Evolutionary conservation across 2,329 filamentous ascomycete species (phyloP), one percentile per base, ranked within the genome.

Genomic region (Metarhizium robertsii): DNA sequence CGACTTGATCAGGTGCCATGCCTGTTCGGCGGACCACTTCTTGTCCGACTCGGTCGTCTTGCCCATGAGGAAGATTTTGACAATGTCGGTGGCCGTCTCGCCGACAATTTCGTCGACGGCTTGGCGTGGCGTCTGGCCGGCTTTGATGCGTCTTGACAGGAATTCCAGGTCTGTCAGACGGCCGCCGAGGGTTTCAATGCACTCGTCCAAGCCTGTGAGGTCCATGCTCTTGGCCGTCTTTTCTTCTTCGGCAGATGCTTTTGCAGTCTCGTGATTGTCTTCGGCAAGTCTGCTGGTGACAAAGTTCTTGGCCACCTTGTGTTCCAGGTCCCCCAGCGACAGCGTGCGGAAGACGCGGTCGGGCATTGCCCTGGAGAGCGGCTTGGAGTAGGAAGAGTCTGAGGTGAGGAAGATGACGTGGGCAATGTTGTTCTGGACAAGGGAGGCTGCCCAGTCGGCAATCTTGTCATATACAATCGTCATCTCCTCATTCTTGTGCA

Each of bases 161-260:
- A 94, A 95, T 67, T 97, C 92, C 20, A 99, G 84, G 66, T 99
- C 94, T 0, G 91, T 96, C n/a, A 99, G 79, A 3, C 94, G 88
- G 2, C 94, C 94, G 25, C 94, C 94, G 1, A 99, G 79, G 0
- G 85, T 80, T 32, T 85, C 80, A 60, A 97, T 95, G 62, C 88
- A 92, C 32, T 79, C 79, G 64, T 96, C 91, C 2, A 99, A 79
- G 59, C 92, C 88, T 1, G 71, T 69, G 6, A 94, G 75, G 59
- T 91, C 69, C 42, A 53, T 32, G 3, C 69, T 67, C 2, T 67
- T 63, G 16, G 57, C 54, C 50, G 59, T 47, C 50, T 53, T 52
- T 38, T 66, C 64, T 52, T 59, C 49, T 10, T 61, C 57, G 2
- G 64, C 60, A 10, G 66, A 64, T n/a, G 67, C 61, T 13, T 65